A percentile compares a stretch with the other conserved stretches of the same genome.
Evolutionary conservation across 169 alveolate species (phyloP).

Genomic region (Plasmodium blacklocki): DNA sequence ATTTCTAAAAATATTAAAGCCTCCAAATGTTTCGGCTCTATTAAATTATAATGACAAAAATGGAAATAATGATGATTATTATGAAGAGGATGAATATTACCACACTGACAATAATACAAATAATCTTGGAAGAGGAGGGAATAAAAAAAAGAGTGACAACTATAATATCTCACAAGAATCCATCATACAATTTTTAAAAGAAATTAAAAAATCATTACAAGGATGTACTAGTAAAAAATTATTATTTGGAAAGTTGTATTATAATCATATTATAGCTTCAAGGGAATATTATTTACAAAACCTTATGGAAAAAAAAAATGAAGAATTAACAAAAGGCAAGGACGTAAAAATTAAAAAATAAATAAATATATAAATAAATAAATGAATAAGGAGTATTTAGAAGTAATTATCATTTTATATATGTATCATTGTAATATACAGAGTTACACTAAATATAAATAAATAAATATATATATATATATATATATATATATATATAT

Average conservation of each 20-base stretch:
- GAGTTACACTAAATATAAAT: neutral
- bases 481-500: neutral
- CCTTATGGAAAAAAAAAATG: slow-evolving; percentile 25
- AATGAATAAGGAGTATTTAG: neutral
- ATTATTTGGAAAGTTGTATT: slow-evolving; percentile 54
- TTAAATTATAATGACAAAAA: slow-evolving; percentile 38
- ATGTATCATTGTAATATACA: neutral
- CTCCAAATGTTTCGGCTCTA: slow-evolving; percentile 67
- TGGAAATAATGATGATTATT: slow-evolving; percentile 9
- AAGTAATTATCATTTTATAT: no score
- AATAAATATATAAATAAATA: neutral
- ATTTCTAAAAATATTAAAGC: slow-evolving; percentile 43
- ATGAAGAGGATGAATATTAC: neutral
- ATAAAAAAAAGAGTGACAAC: neutral
- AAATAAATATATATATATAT: neutral
- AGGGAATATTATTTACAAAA: slow-evolving; percentile 46
- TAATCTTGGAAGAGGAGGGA: neutral
- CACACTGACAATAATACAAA: neutral
- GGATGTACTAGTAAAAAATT: slow-evolving; percentile 72
- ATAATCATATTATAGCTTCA: slow-evolving; percentile 37
- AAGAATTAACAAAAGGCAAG: neutral
- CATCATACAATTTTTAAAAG: slow-evolving; percentile 18
- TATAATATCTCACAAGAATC: slow-evolving; percentile 4
- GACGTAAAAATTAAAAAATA: neutral
- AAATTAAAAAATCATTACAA: slow-evolving; percentile 58